Evolutionary conservation across 106 monocot species (phyloP), one percentile per base, ranked within the genome.

Genomic region (Chionographis japonica): DNA sequence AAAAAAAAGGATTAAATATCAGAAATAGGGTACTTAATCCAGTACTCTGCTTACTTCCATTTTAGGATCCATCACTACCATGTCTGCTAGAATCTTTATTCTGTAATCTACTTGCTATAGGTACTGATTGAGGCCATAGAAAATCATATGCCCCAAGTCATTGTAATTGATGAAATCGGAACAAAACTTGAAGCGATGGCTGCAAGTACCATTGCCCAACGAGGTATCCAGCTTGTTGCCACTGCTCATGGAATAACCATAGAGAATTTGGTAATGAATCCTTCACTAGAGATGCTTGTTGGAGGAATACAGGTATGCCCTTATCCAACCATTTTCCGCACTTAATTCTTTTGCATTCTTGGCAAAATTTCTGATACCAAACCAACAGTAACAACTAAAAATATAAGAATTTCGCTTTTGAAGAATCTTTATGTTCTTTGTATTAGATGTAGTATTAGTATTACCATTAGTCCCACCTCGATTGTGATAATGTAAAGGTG

Each of bases 141-240:
- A 74, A 93, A 93, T 72, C 92, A 93, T 61, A 93, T 89, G 86
- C 92, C 92, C 36, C 88, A 93, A 77, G 88, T 86, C 60, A 93
- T 93, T 68, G 73, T 93, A 46, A 93, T 89, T 54, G 92, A 93
- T 83, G 92, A 93, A 83, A 89, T 93, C 59, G 92, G 92, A 50
- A 93, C 89, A 0, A 81, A 84, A 72, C 77, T 87, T 70, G 87
- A 87, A 75, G 86, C 89, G 41, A 62, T 86, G 74, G 84, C 93
- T 68, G 93, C 93, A 12, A 93, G 86, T 65, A 93, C 93, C 54
- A 93, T 93, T 70, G 93, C 89, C 63, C 93, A 89, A 60, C 80
- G 89, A 27, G 89, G 93, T 56, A 93, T 89, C 53, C 93, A 93
- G 69, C 89, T 89, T 40, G 89, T 93, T 75, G 93, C 89, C 53